Percentiles rank a stretch among this genome's conserved stretches.
Evolutionary conservation across 306 rosid species (phyloP).

Genomic region (Cercis canadensis): DNA sequence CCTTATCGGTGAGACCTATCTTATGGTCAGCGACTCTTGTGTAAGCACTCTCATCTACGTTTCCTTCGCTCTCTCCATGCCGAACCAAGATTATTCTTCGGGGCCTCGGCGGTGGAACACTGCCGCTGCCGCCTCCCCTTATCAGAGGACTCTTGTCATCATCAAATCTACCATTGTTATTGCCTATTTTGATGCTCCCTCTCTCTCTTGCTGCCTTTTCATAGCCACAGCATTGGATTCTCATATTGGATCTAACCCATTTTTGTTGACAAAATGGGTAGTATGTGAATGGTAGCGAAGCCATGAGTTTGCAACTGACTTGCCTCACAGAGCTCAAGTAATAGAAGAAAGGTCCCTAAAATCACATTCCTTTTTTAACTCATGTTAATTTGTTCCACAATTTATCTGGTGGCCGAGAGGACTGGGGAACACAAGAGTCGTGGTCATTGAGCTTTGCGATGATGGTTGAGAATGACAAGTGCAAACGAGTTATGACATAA

Average conservation of each 20-base stretch:
- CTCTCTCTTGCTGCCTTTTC: background rate
- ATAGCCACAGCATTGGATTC: slow-evolving; percentile 48
- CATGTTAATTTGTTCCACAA: no score
- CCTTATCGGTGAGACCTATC: slow-evolving; percentile 64
- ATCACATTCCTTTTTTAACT: no score
- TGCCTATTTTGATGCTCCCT: background rate
- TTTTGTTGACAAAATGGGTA: slow-evolving; percentile 30
- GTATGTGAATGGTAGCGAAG: slow-evolving; percentile 22
- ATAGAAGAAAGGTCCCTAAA: no score
- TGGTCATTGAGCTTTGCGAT: no score
- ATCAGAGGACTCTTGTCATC: slow-evolving; percentile 46
- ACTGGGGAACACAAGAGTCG: no score
- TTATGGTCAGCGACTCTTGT: slow-evolving; percentile 77
- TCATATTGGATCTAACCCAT: background rate
- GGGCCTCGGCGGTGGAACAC: slow-evolving; percentile 68
- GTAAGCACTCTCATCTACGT: slow-evolving; percentile 73
- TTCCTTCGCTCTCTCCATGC: slow-evolving; percentile 88
- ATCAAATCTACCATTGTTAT: slow-evolving; percentile 39
- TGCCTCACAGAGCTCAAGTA: no score
- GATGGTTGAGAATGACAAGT: no score
- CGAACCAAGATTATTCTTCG: slow-evolving; percentile 84
- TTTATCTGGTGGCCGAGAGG: no score
- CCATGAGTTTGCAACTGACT: slow-evolving; percentile 25
- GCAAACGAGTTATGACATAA: no score
- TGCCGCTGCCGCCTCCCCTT: background rate